Evolutionary conservation across 176 grass and related monocot species (phyloP).

Genomic region (Zoysia japonica): DNA sequence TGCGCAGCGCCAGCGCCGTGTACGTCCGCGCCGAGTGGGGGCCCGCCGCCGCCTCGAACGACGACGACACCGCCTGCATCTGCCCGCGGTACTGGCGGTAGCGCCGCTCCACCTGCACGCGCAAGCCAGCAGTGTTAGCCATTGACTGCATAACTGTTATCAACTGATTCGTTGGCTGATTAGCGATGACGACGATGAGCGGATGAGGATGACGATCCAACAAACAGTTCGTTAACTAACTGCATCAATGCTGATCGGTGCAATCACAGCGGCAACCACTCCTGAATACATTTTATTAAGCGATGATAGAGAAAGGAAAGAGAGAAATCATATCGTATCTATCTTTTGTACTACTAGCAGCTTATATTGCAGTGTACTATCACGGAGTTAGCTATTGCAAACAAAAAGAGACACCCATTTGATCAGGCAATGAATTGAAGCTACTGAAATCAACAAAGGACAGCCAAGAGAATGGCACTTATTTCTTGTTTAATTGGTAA

Average conservation of each 20-base stretch:
- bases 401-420: conserved; percentile 43
- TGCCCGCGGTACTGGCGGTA: conserved; percentile 97
- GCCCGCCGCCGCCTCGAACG: conserved; percentile 73
- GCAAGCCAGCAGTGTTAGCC: neutral
- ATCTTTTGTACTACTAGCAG: conserved; percentile 9
- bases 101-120: conserved; percentile 85
- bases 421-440: conserved; percentile 41
- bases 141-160: neutral
- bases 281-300: neutral
- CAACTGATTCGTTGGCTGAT: neutral
- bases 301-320: neutral
- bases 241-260: conserved; percentile 25
- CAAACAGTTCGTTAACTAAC: neutral
- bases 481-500: neutral
- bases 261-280: conserved; percentile 21
- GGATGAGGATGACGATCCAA: neutral
- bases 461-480: conserved; percentile 13
- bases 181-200: conserved; percentile 7
- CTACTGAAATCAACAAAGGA: conserved; percentile 37
- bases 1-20: conserved; percentile 88
- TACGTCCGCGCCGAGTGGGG: conserved; percentile 74
- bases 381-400: conserved; percentile 6
- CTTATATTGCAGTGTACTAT: conserved; percentile 1
- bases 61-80: conserved; percentile 74
- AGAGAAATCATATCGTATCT: neutral